Evolutionary conservation across 495 filamentous ascomycete genomes (phyloP).

Genomic region (Aspergillus cristatus): DNA sequence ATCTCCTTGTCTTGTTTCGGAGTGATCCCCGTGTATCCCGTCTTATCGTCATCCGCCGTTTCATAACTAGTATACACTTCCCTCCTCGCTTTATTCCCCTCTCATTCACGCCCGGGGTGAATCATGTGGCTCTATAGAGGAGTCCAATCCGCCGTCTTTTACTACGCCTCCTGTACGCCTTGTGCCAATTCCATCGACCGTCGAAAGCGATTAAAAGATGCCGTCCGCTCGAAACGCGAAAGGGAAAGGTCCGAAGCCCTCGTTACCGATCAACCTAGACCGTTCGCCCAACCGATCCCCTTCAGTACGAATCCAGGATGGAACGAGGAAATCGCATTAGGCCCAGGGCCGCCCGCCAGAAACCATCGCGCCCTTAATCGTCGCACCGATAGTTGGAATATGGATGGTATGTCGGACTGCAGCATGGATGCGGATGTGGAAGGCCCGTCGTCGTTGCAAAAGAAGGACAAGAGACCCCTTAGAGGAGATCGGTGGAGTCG

Average conservation of each 20-base stretch:
- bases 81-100: neutral
- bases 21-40: neutral
- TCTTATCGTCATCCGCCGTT: neutral
- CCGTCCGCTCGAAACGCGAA: constrained; percentile 49
- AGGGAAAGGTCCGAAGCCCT: constrained; percentile 40
- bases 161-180: constrained; percentile 74
- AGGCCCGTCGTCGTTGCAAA: constrained; percentile 14
- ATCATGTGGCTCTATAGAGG: constrained; percentile 48
- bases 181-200: constrained; percentile 57
- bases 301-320: constrained; percentile 81
- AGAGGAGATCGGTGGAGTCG: constrained; percentile 56
- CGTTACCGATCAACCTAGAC: constrained; percentile 57
- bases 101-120: constrained; percentile 2
- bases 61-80: neutral
- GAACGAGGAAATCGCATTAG: constrained; percentile 72
- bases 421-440: constrained; percentile 19
- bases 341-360: constrained; percentile 59
- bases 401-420: constrained; percentile 16
- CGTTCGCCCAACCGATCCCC: constrained; percentile 70
- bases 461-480: constrained; percentile 29
- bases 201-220: constrained; percentile 57
- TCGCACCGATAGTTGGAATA: constrained; percentile 41
- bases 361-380: constrained; percentile 33
- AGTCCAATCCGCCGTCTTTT: constrained; percentile 76
- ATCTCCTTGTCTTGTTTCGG: too few species aligned